A percentile compares a stretch with the other conserved stretches of the same genome.
Conservation (phyloP, 257 asterid genomes). For the Eustoma russellianum region DNA sequence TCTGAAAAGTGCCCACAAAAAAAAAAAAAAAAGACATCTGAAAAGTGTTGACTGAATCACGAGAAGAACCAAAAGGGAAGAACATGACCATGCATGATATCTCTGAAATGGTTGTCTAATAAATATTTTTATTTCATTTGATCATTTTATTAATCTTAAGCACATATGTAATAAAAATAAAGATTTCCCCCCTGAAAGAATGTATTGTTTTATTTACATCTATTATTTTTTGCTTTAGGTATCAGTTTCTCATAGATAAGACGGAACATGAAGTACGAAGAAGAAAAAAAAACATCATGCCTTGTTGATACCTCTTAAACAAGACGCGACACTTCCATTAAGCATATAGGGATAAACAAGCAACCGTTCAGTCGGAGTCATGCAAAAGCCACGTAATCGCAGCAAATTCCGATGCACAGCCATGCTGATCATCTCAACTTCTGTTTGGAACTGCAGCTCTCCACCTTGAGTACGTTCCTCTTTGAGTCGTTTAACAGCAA, state of each 20-base stretch:
- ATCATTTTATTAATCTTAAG: too few species aligned
- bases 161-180: too few species aligned
- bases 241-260: background rate
- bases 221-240: too few species aligned
- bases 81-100: background rate
- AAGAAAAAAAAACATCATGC: background rate
- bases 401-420: conserved; percentile 85
- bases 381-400: conserved; percentile 81
- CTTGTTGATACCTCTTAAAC: conserved; percentile 64
- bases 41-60: background rate
- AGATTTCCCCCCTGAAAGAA: too few species aligned
- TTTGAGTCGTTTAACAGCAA: conserved; percentile 82
- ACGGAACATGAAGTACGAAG: background rate
- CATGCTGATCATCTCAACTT: conserved; percentile 91
- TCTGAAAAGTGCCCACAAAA: background rate
- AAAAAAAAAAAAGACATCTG: background rate
- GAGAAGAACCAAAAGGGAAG: background rate
- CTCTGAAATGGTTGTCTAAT: background rate
- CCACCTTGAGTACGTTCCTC: conserved; percentile 85
- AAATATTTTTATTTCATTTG: too few species aligned
- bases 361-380: conserved; percentile 88
- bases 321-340: conserved; percentile 95
- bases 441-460: conserved; percentile 86
- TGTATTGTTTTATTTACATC: too few species aligned
- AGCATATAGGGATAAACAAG: conserved; percentile 90